Evolutionary conservation across 2,329 filamentous ascomycete genomes (phyloP).

Genomic region (Blumeria hordei): DNA sequence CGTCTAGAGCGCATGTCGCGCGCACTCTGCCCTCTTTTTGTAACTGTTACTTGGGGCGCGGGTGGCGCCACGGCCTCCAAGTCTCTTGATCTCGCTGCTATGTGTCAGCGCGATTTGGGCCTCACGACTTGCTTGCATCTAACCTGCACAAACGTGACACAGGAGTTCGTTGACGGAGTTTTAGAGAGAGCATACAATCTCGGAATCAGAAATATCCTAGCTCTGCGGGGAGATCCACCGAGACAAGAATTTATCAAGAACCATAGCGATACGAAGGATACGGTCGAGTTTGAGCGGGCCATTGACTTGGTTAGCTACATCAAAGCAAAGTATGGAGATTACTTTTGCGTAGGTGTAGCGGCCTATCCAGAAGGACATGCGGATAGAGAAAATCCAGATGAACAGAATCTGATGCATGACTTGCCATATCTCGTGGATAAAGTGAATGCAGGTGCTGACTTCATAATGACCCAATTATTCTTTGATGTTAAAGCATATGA

Average conservation of each 20-base stretch:
- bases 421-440: slow-evolving; percentile 80
- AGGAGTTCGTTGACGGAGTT: slow-evolving; percentile 61
- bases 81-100: slow-evolving; percentile 79
- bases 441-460: slow-evolving; percentile 74
- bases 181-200: slow-evolving; percentile 75
- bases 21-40: slow-evolving; percentile 73
- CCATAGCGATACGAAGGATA: slow-evolving; percentile 30
- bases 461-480: slow-evolving; percentile 96
- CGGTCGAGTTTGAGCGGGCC: slow-evolving; percentile 69
- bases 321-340: slow-evolving; percentile 60
- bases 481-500: slow-evolving; percentile 73
- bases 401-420: slow-evolving; percentile 50
- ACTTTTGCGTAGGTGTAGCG: slow-evolving; percentile 89
- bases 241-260: slow-evolving; percentile 44
- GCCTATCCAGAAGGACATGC: slow-evolving; percentile 90
- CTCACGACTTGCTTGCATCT: slow-evolving; percentile 89
- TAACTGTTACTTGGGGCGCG: slow-evolving; percentile 95
- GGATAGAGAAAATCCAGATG: slow-evolving; percentile 60
- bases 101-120: slow-evolving; percentile 77
- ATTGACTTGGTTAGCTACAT: slow-evolving; percentile 82
- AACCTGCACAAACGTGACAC: slow-evolving; percentile 95
- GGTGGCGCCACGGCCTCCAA: slow-evolving; percentile 80
- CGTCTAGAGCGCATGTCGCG: slow-evolving; percentile 89
- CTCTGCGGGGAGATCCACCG: slow-evolving; percentile 75
- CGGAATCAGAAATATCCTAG: slow-evolving; percentile 83